phyloP scores from a whole-genome alignment of 768 basidiomycete species.

The Holtermannia corniformis region DNA sequence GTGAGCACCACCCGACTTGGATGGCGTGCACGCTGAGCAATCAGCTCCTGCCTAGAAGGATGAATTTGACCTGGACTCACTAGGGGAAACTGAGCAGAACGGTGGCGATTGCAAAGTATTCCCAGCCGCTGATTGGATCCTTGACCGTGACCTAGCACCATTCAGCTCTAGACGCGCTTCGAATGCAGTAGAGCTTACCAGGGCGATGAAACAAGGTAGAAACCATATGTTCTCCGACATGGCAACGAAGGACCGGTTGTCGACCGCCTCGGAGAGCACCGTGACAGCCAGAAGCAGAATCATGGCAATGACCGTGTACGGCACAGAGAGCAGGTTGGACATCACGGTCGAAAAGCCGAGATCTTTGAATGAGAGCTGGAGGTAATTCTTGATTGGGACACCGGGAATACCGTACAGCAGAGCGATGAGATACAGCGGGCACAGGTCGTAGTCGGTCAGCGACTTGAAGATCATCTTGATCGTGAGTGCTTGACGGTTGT shows the following conservation, averaged over 20 bases:
- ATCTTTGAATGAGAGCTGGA: slow-evolving; percentile 30
- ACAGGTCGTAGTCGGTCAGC: slow-evolving; percentile 35
- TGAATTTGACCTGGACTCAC: not conserved
- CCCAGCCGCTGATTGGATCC: slow-evolving; percentile 22
- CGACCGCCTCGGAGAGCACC: slow-evolving; percentile 13
- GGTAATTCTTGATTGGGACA: slow-evolving; percentile 27
- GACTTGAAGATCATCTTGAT: slow-evolving; percentile 25
- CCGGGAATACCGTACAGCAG: slow-evolving; percentile 34
- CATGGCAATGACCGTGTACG: slow-evolving; percentile 28
- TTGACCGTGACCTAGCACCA: slow-evolving; percentile 18
- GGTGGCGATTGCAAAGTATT: slow-evolving; percentile 35
- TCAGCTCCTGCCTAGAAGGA: not conserved
- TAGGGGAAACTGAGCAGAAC: slow-evolving; percentile 37
- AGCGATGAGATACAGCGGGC: slow-evolving; percentile 39
- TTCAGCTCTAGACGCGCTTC: too few species aligned
- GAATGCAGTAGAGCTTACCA: slow-evolving; percentile 4
- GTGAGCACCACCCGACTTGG: slow-evolving; percentile 38
- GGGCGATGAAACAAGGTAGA: slow-evolving; percentile 33
- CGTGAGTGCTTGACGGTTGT: slow-evolving; percentile 36
- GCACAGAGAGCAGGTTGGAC: slow-evolving; percentile 38
- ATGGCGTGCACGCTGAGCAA: slow-evolving; percentile 28
- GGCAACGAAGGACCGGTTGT: slow-evolving; percentile 22
- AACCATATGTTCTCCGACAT: slow-evolving; percentile 37
- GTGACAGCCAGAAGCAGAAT: slow-evolving; percentile 24
- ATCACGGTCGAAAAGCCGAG: slow-evolving; percentile 39